A percentile compares a stretch with the other conserved stretches of the same genome.
Evolutionary conservation across 768 basidiomycete species (phyloP).

Genomic region (Boletus huronensis): DNA sequence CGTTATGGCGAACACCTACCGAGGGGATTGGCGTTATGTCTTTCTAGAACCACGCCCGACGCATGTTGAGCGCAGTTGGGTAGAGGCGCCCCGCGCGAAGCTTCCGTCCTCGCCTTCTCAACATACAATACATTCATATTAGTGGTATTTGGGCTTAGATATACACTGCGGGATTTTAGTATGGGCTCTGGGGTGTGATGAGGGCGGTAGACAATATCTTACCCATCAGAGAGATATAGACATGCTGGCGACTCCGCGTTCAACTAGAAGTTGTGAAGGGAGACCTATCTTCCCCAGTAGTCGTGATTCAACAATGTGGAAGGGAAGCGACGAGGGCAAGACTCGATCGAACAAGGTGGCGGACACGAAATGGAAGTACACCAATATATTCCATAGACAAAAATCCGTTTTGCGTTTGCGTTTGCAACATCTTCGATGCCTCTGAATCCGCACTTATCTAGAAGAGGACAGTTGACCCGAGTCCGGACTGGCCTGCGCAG

Average conservation of each 20-base stretch:
- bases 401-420: not conserved
- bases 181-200: not conserved
- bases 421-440: not conserved
- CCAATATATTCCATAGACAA: not conserved
- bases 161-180: not conserved
- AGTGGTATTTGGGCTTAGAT: not conserved
- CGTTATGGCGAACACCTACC: not conserved
- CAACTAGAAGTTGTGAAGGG: not conserved
- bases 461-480: too few relatives aligned
- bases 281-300: too few relatives aligned
- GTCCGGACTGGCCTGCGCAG: not conserved
- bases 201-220: not conserved
- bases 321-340: too few relatives aligned
- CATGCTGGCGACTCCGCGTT: not conserved
- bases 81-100: not conserved
- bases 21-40: not conserved
- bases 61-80: not conserved
- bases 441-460: not conserved
- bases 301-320: too few relatives aligned
- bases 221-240: not conserved
- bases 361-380: not conserved
- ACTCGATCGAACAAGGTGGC: not conserved
- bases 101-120: not conserved
- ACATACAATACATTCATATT: not conserved
- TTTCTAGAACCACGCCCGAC: not conserved